Base-by-base conservation (phyloP, 805 yeast species). In the Hanseniaspora meyeri region DNA sequence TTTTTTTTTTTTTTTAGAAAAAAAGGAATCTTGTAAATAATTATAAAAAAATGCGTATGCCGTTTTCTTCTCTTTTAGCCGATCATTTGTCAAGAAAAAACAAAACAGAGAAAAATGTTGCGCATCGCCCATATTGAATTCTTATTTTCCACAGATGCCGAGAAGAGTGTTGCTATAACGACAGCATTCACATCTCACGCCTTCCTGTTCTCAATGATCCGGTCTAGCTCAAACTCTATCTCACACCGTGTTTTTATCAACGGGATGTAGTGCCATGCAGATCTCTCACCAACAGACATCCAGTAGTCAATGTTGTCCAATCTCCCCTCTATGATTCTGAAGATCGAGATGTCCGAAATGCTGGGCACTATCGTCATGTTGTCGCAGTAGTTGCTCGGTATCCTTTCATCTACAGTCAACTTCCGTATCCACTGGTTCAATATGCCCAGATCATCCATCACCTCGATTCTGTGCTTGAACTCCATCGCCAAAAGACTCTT, bases 341-440 rank as follows among this genome's bases (percentile, higher is more conserved):
- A 83, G 59, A 87, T 78, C 61, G 88, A 72, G 51, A 89, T 70
- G 38, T 87, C 81, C 55, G 84, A 75, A 51, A 89, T 71, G 64
- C 84, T 91, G 0, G 97, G 97, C 4, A 91, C 96, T 43, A 93
- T 84, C 0, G 95, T 87, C 17, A 91, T 81, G 64, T 91, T 96
- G 57, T 87, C 79, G 14, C 49, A 51, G 8, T 89, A 80, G 34
- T 85, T 78, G 59, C 81, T 77, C 1, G 95, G 90, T 1, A 90
- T 83, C 62, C 83, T 83, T 65, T 91, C 97, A 68, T 91, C 97
- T 51, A 89, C 82, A 37, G 91, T 83, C 52, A 89, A 69, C 64
- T 95, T 76, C 63, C 84, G 85, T 57, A 88, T 69, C 59, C 82
- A 72, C 36, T 80, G 81, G 9, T 87, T 80, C 42, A 91, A 68